Percentiles rank a stretch among this genome's conserved stretches.
These are phyloP conservation scores for Pochonia chlamydosporia DNA, from an alignment of 2,329 filamentous ascomycete species.

Conservation along the genomic window DNA sequence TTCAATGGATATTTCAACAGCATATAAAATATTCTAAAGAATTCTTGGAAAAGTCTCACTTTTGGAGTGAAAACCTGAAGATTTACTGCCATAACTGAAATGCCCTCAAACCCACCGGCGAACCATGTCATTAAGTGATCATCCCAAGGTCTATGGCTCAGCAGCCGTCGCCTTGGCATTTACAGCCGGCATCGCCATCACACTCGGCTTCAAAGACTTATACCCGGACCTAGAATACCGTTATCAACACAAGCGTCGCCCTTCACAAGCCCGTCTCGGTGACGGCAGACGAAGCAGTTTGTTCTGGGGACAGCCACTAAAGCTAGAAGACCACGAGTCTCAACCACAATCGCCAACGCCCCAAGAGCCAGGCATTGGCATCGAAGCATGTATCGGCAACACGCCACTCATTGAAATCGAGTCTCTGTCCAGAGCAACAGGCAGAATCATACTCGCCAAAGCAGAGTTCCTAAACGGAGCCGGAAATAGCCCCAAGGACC, in stretches of 20 bases:
- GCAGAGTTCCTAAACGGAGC: slow-evolving; percentile 96
- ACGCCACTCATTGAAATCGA: slow-evolving; percentile 84
- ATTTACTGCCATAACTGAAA: too few species aligned
- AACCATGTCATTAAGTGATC: slow-evolving; percentile 55
- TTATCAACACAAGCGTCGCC: slow-evolving; percentile 43
- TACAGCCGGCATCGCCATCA: slow-evolving; percentile 67
- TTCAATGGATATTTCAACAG: too few species aligned
- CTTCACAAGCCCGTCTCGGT: slow-evolving; percentile 3
- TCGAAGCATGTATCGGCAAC: slow-evolving; percentile 89
- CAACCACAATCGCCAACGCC: neutral
- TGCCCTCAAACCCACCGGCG: slow-evolving; percentile 1
- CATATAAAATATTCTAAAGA: too few species aligned
- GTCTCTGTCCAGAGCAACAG: slow-evolving; percentile 79
- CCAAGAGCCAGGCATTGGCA: slow-evolving; percentile 52
- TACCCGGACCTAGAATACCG: slow-evolving; percentile 68
- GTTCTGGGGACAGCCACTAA: slow-evolving; percentile 37
- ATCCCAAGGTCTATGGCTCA: slow-evolving; percentile 56
- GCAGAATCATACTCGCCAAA: slow-evolving; percentile 86
- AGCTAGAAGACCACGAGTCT: slow-evolving; percentile 51
- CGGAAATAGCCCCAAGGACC: slow-evolving; percentile 89
- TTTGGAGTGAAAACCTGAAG: too few species aligned
- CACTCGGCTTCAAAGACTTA: slow-evolving; percentile 72
- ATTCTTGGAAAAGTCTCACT: too few species aligned
- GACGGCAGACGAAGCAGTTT: slow-evolving; percentile 33
- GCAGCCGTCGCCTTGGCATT: slow-evolving; percentile 69